Base-by-base conservation (phyloP, 768 basidiomycete species). In the Auricularia sp. region DNA sequence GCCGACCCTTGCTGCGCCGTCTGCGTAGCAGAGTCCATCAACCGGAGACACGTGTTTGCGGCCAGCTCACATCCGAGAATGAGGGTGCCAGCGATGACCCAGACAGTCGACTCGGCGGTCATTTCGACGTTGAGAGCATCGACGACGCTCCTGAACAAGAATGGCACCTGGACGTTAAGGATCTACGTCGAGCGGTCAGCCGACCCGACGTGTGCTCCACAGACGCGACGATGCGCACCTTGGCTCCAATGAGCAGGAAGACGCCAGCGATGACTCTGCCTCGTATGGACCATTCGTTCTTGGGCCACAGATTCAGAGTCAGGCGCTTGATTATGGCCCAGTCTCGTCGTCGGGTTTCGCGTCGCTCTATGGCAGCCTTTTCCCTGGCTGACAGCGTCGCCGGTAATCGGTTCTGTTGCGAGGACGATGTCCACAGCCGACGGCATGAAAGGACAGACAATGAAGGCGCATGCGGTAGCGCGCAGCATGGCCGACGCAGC, bases 81-180 rank as follows among this genome's bases (percentile, higher is more conserved):
- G 64, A 93, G 78, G 1, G 90, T 85, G n/a, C 97, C 97, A 0
- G 88, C 93, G 29, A 99, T 78, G 3, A 94, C 80, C 91, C 93
- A 96, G 3, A 91, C 93, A 0, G 95, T 93, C 3, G 87, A 83
- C 6, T 80, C 73, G 12, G 85, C 75, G 12, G 87, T 83, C 39
- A 97, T 79, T 34, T 90, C 86, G 36, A 98, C 79, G 70, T 98
- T 97, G 67, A 99, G 79, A 1, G 90, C 75, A 72, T 99, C 96
- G 62, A 99, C 86, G 53, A 99, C 84, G 34, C 81, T 75, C 76
- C 98, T 98, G 83, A 99, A 99, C 66, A 98, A 78, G 68, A 92
- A 84, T 0, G 97, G 97, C n/a, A 99, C 95, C 81, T 98, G 96
- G 0, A 99, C 97, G 72, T 98, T 99, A 64, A 98, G 77, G 54